Percentiles rank a stretch among this genome's conserved stretches.
Conservation (phyloP, 345 rosid species). For the Populus davidiana region DNA sequence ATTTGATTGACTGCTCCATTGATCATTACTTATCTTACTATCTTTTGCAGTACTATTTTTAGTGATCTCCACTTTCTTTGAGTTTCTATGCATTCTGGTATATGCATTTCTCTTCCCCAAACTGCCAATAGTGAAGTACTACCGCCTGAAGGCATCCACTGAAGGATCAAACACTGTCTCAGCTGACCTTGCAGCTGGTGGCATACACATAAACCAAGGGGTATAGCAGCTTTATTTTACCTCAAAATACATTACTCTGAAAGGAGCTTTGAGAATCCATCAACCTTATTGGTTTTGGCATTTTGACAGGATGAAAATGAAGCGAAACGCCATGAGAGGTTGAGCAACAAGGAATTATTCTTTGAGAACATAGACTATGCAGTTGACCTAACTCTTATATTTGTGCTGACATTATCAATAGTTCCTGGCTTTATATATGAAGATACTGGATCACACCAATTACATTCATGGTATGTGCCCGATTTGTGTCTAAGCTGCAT, state of each 20-base stretch:
- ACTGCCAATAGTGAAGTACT: constrained; percentile 75
- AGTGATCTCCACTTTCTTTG: constrained; percentile 61
- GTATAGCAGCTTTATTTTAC: background rate
- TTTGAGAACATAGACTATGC: constrained; percentile 61
- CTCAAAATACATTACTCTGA: background rate
- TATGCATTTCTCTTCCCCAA: constrained; percentile 68
- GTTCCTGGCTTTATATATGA: constrained; percentile 85
- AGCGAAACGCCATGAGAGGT: constrained; percentile 34
- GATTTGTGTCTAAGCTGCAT: too few species aligned
- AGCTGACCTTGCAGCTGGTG: constrained; percentile 86
- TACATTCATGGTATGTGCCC: constrained; percentile 52
- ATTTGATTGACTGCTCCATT: background rate
- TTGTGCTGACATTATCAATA: constrained; percentile 65
- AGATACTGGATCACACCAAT: constrained; percentile 65
- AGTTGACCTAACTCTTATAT: constrained; percentile 56
- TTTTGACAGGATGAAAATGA: constrained; percentile 42
- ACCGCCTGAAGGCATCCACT: constrained; percentile 66
- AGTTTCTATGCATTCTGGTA: constrained; percentile 56
- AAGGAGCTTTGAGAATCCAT: too few species aligned
- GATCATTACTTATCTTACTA: background rate
- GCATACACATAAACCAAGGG: constrained; percentile 44
- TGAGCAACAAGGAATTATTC: constrained; percentile 58
- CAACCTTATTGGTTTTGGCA: background rate
- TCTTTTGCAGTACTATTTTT: constrained; percentile 62
- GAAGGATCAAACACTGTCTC: constrained; percentile 86